Evolutionary conservation across 441 rosid species (phyloP), one percentile per base, ranked within the genome.

Genomic region (Francoa sonchifolia): DNA sequence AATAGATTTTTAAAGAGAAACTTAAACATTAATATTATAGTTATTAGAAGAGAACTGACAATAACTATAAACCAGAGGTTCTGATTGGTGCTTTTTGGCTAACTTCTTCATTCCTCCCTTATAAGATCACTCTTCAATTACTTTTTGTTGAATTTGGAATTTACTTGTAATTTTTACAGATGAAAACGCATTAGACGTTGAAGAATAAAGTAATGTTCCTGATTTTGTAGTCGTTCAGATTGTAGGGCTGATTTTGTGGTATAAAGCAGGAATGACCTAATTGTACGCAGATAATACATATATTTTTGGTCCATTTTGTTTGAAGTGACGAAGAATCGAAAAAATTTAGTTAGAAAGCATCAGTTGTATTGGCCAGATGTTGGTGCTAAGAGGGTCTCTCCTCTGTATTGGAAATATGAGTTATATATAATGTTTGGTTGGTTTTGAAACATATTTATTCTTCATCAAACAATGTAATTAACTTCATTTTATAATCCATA

Each of bases 281-380:
- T 39, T 44, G 42, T 35, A 43, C 18, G 54, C 59, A 42, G 51
- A 54, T 48, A 7, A 11, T 43, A 28, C 5, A n/a, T n/a, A n/a
- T 18, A 19, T 33, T 33, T 8, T 20, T 48, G 15, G n/a, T 39
- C 21, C 27, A 32, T 19, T 43, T 35, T 44, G 37, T 19, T 36
- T 27, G 18, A 21, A 32, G 15, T 44, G 47, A 51, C 42, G 47
- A 54, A 35, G n/a, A 44, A 44, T 55, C 54, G 66, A n/a, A 25
- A 31, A 57, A 43, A 12, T 54, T 27, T 72, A 59, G 65, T 44
- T 59, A 59, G 67, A 50, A 58, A 44, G 48, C 17, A 52, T 58
- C 32, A 48, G 50, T 11, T 48, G 35, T 37, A 51, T 30, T 44
- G 32, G 26, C 26, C 35, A n/a, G 52, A 59, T 44, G 49, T 17